Percentiles rank a stretch among this genome's conserved stretches.
Evolutionary conservation across 1,139 yeast genomes (phyloP).

Genomic region (Geotrichum aggregatum): DNA sequence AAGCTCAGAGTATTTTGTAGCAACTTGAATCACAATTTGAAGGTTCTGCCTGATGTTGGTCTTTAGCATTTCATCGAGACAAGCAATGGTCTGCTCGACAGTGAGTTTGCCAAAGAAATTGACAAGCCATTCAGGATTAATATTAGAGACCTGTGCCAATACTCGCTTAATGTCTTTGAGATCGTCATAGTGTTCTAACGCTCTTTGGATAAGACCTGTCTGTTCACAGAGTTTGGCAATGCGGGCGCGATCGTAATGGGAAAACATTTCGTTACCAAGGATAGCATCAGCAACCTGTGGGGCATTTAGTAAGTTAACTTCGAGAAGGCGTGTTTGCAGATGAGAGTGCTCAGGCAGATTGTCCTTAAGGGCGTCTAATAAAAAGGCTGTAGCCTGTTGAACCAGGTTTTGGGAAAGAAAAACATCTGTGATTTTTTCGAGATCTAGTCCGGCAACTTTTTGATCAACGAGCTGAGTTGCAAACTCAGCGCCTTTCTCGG

Average conservation of each 20-base stretch:
- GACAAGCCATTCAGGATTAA: slow-evolving; percentile 93
- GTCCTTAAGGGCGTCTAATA: slow-evolving; percentile 89
- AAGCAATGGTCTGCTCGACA: slow-evolving; percentile 87
- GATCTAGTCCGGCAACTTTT: slow-evolving; percentile 59
- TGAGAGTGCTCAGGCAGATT: slow-evolving; percentile 95
- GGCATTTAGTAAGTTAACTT: slow-evolving; percentile 87
- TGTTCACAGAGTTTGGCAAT: slow-evolving; percentile 91
- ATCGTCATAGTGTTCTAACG: slow-evolving; percentile 92
- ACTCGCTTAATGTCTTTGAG: slow-evolving; percentile 94
- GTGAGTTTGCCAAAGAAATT: slow-evolving; percentile 88
- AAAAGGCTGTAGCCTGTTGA: slow-evolving; percentile 98
- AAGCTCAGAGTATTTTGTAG: slow-evolving; percentile 91
- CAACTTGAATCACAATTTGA: slow-evolving; percentile 93
- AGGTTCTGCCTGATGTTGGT: slow-evolving; percentile 80
- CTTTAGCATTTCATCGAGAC: slow-evolving; percentile 80
- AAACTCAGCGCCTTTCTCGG: slow-evolving; percentile 96
- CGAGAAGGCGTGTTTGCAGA: slow-evolving; percentile 91
- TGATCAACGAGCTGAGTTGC: slow-evolving; percentile 77
- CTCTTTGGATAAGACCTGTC: slow-evolving; percentile 90
- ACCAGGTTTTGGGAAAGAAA: slow-evolving; percentile 91
- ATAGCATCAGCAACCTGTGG: slow-evolving; percentile 99
- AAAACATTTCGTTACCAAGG: slow-evolving; percentile 90
- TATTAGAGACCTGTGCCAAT: slow-evolving; percentile 68
- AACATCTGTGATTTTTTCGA: slow-evolving; percentile 86
- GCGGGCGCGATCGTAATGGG: slow-evolving; percentile 90